Percentiles rank a stretch among this genome's conserved stretches.
Conservation (phyloP, 768 basidiomycete genomes). For the Austroboletus eburneus region DNA sequence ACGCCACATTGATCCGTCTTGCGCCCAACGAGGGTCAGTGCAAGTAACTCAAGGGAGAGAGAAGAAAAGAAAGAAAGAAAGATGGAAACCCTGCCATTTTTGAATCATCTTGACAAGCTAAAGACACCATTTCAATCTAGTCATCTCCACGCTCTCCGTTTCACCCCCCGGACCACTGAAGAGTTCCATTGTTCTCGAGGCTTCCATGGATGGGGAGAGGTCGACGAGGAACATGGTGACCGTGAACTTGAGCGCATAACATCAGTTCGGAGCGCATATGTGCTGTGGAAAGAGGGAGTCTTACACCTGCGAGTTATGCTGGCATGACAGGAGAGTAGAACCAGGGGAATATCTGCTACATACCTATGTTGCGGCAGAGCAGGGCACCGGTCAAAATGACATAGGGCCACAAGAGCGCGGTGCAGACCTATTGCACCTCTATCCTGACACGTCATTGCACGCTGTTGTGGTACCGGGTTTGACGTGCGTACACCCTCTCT, state of each 20-base stretch:
- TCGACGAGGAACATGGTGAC: conserved; percentile 90
- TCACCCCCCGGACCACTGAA: conserved; percentile 51
- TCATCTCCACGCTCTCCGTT: conserved; percentile 50
- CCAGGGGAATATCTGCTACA: too few relatives aligned
- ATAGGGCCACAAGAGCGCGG: too few relatives aligned
- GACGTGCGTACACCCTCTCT: too few relatives aligned
- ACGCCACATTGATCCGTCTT: conserved; percentile 96
- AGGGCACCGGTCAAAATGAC: too few relatives aligned
- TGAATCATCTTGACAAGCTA: conserved; percentile 86
- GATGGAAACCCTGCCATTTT: conserved; percentile 67
- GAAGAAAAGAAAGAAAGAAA: background rate
- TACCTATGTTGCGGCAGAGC: too few relatives aligned
- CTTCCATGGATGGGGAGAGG: too few relatives aligned
- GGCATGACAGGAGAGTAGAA: conserved; percentile 54
- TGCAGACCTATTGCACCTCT: too few relatives aligned
- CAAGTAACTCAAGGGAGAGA: background rate
- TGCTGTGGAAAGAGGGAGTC: conserved; percentile 17
- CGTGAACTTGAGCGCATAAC: conserved; percentile 52
- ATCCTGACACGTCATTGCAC: too few relatives aligned
- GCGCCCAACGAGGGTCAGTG: conserved; percentile 86
- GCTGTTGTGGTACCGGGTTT: too few relatives aligned
- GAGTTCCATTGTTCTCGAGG: conserved; percentile 59
- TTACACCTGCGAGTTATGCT: conserved; percentile 75
- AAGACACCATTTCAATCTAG: conserved; percentile 76
- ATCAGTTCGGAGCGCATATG: conserved; percentile 2